Percentiles rank a stretch among this genome's conserved stretches.
Evolutionary conservation across 129 eudicot genomes (phyloP).

Genomic region (Flaveria ramosissima): DNA sequence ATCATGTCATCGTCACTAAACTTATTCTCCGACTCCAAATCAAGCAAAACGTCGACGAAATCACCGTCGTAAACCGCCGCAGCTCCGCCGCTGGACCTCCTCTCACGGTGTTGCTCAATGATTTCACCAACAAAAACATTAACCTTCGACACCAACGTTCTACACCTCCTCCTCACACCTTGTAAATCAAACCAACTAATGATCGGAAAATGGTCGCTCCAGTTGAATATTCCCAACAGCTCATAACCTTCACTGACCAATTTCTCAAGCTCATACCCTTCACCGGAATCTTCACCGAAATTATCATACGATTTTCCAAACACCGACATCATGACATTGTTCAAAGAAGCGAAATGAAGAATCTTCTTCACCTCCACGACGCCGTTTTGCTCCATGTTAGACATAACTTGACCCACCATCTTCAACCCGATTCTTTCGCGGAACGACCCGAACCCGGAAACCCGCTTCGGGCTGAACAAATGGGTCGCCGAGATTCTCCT

Average conservation of each 20-base stretch:
- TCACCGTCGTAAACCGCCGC: conserved; percentile 44
- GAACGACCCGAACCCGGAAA: conserved; percentile 47
- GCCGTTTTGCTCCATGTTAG: conserved; percentile 48
- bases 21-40: conserved; percentile 64
- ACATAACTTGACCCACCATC: conserved; percentile 51
- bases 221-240: conserved; percentile 70
- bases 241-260: conserved; percentile 90
- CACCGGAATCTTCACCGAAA: conserved; percentile 18
- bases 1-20: conserved; percentile 77
- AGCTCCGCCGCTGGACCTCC: conserved; percentile 31
- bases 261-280: conserved; percentile 49
- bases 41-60: conserved; percentile 92
- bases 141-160: conserved; percentile 54
- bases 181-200: conserved; percentile 85
- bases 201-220: conserved; percentile 87
- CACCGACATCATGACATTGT: conserved; percentile 94
- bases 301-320: conserved; percentile 61
- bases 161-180: conserved; percentile 77
- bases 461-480: conserved; percentile 73
- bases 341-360: conserved; percentile 72
- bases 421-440: conserved; percentile 54
- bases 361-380: conserved; percentile 63
- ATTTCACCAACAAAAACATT: conserved; percentile 68
- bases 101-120: conserved; percentile 58
- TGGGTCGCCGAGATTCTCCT: conserved; percentile 79